phyloP scores from a whole-genome alignment of 371 early-diverging fungal species.

The Mortierella sp. region DNA sequence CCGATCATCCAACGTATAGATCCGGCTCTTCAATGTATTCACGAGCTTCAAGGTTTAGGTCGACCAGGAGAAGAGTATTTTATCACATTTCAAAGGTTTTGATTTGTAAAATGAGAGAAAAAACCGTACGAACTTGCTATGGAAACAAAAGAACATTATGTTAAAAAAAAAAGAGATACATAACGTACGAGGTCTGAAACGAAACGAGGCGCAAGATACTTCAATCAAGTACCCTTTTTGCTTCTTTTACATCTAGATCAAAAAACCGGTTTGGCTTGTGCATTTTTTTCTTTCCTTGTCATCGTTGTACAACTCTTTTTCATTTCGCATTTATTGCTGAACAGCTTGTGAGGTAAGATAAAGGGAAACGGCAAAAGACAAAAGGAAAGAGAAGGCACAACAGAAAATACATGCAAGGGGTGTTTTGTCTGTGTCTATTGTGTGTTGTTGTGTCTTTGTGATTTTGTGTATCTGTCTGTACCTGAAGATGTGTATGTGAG shows the following conservation, averaged over 20 bases:
- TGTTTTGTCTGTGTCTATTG: background rate
- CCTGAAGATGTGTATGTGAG: slow-evolving; percentile 1
- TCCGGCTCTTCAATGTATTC: too few relatives aligned
- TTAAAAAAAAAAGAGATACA: background rate
- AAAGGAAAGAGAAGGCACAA: background rate
- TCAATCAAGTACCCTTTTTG: background rate
- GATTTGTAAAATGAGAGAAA: too few relatives aligned
- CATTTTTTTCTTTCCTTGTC: background rate
- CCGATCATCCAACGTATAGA: too few relatives aligned
- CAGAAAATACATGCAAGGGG: slow-evolving; percentile 7
- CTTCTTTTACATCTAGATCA: too few relatives aligned
- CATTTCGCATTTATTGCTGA: too few relatives aligned
- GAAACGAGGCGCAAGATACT: background rate
- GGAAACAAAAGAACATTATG: background rate
- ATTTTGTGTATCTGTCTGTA: background rate
- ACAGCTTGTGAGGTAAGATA: too few relatives aligned
- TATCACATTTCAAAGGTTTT: too few relatives aligned
- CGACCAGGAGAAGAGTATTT: too few relatives aligned
- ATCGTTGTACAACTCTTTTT: too few relatives aligned
- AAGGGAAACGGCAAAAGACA: background rate
- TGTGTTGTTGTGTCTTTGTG: background rate
- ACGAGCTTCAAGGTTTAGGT: too few relatives aligned
- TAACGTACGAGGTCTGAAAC: too few relatives aligned
- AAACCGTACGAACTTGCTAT: background rate
- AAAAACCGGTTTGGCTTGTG: background rate